Evolutionary conservation across 441 rosid species (phyloP).

Genomic region (Eruca vesicaria): DNA sequence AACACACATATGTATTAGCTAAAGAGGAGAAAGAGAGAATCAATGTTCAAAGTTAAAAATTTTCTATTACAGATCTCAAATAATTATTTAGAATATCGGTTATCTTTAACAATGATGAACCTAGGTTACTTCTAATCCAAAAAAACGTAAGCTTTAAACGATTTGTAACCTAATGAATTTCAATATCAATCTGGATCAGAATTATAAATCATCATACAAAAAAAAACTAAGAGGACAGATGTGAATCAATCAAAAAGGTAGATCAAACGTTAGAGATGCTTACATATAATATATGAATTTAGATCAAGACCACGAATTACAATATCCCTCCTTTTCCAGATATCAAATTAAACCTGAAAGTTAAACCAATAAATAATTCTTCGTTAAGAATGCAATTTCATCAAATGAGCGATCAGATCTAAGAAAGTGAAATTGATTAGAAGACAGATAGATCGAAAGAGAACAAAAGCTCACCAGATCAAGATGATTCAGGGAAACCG

Average conservation of each 20-base stretch:
- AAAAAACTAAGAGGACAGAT: too few relatives aligned
- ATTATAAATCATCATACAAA: too few relatives aligned
- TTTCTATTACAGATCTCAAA: background rate
- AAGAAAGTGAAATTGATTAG: background rate
- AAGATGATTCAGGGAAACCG: background rate
- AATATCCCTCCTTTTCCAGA: slow-evolving; percentile 18
- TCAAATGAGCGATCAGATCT: background rate
- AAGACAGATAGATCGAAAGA: background rate
- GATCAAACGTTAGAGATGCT: background rate
- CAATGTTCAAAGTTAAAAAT: background rate
- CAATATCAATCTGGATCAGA: background rate
- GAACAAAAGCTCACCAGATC: slow-evolving; percentile 18
- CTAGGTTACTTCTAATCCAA: background rate
- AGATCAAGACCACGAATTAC: background rate
- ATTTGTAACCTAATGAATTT: background rate
- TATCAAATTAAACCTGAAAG: slow-evolving; percentile 6
- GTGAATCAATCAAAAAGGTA: background rate
- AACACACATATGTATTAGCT: background rate
- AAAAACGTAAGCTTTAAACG: too few relatives aligned
- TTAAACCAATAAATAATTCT: background rate
- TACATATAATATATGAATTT: slow-evolving; percentile 3
- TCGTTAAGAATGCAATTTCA: background rate
- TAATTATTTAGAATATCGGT: background rate
- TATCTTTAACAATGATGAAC: background rate
- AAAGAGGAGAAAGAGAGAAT: background rate